Conservation (phyloP, 179 eudicot species). For the Corrigiola litoralis region DNA sequence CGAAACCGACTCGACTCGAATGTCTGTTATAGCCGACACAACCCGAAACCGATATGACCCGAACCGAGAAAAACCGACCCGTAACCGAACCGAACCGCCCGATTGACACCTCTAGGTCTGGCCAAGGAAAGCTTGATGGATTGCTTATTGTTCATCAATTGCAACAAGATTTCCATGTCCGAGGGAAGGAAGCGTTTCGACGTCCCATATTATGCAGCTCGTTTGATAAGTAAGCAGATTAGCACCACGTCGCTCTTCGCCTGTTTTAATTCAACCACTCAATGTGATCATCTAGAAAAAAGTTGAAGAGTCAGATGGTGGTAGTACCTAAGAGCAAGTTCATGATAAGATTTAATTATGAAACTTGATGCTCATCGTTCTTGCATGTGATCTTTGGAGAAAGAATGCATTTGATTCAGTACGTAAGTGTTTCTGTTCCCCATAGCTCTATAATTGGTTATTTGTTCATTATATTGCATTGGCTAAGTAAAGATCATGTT, state of each 20-base stretch:
- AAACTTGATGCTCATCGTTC: background rate
- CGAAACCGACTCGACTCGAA: no score
- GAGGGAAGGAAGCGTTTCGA: conserved; percentile 18
- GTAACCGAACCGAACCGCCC: no score
- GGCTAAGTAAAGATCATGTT: background rate
- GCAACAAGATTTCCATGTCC: conserved; percentile 17
- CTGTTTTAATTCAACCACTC: background rate
- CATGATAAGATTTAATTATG: background rate
- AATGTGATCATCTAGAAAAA: conserved; percentile 6
- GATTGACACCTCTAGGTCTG: no score
- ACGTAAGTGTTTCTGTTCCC: background rate
- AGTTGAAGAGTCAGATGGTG: conserved; percentile 4
- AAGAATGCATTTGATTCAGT: background rate
- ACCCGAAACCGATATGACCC: no score
- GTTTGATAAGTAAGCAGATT: conserved; percentile 58
- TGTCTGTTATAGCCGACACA: no score
- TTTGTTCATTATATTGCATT: no score
- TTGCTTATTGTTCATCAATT: conserved; percentile 50
- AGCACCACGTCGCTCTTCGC: conserved; percentile 54
- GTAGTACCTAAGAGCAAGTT: background rate
- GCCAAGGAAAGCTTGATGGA: conserved; percentile 76
- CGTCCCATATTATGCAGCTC: conserved; percentile 42
- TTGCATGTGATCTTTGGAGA: background rate
- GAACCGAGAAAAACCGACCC: no score
- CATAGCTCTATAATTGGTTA: background rate